phyloP scores from a whole-genome alignment of 257 asterid species.

The Nyctanthes arbortristis region DNA sequence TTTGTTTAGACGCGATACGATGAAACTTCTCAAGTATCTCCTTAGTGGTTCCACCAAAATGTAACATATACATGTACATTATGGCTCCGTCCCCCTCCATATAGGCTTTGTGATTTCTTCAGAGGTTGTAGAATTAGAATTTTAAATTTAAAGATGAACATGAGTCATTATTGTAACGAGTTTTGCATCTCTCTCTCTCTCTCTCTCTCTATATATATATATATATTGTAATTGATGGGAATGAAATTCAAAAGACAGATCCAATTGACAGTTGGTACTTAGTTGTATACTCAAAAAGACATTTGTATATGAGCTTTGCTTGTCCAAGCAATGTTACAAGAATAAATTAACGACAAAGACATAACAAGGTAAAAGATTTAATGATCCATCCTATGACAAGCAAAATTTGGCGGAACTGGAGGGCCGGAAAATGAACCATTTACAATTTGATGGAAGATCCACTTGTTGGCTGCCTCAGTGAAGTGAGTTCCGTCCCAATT shows the following conservation, averaged over 20 bases:
- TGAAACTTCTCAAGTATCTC: neutral
- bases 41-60: neutral
- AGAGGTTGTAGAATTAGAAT: neutral
- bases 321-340: no score
- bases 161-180: no score
- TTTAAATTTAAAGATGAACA: no score
- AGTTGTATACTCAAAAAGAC: no score
- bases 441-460: slow-evolving; percentile 65
- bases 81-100: neutral
- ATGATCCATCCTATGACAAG: slow-evolving; percentile 40
- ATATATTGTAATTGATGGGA: neutral
- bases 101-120: neutral
- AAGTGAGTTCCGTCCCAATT: slow-evolving; percentile 89
- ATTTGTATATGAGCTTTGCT: no score
- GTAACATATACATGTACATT: neutral
- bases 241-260: neutral
- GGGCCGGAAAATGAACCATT: slow-evolving; percentile 70
- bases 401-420: slow-evolving; percentile 54
- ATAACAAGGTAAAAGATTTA: neutral
- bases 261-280: no score
- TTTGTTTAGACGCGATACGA: slow-evolving; percentile 15
- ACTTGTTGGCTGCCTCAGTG: slow-evolving; percentile 77
- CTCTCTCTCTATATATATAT: no score
- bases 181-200: no score
- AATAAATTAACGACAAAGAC: no score